Evolutionary conservation across 306 rosid species (phyloP).

Genomic region (Hippophae gyantsensis): DNA sequence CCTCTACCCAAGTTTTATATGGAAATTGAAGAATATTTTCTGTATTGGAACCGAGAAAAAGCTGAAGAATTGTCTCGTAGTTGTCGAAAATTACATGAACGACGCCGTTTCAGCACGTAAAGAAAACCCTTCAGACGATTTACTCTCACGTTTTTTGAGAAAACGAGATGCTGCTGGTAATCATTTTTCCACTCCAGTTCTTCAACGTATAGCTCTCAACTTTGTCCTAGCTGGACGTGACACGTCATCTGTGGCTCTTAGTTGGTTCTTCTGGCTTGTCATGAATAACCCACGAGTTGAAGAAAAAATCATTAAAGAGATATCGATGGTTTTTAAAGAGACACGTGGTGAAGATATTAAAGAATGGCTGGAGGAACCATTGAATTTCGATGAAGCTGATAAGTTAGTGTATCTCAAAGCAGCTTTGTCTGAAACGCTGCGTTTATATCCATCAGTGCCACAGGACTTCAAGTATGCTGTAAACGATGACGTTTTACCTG

Average conservation of each 20-base stretch:
- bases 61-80: constrained; percentile 34
- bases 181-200: constrained; percentile 25
- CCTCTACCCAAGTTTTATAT: constrained; percentile 54
- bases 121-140: constrained; percentile 61
- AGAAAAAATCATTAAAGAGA: constrained; percentile 44
- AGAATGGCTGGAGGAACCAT: constrained; percentile 60
- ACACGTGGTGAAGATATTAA: constrained; percentile 46
- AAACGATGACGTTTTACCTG: constrained; percentile 67
- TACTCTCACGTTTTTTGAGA: constrained; percentile 64
- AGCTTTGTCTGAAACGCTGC: constrained; percentile 68
- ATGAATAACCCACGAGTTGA: constrained; percentile 59
- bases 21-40: constrained; percentile 56
- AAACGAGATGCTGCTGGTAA: constrained; percentile 57
- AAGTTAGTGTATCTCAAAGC: constrained; percentile 67
- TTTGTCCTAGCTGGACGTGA: constrained; percentile 95
- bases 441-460: constrained; percentile 86
- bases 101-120: constrained; percentile 56
- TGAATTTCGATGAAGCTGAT: constrained; percentile 74
- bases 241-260: constrained; percentile 87
- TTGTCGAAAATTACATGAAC: constrained; percentile 69
- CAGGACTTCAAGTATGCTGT: constrained; percentile 66
- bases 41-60: constrained; percentile 45
- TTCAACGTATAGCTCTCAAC: constrained; percentile 71
- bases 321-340: constrained; percentile 27
- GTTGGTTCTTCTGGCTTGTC: constrained; percentile 95